Conservation (phyloP, 2,329 filamentous ascomycete genomes). For the Aspergillus sp. region DNA sequence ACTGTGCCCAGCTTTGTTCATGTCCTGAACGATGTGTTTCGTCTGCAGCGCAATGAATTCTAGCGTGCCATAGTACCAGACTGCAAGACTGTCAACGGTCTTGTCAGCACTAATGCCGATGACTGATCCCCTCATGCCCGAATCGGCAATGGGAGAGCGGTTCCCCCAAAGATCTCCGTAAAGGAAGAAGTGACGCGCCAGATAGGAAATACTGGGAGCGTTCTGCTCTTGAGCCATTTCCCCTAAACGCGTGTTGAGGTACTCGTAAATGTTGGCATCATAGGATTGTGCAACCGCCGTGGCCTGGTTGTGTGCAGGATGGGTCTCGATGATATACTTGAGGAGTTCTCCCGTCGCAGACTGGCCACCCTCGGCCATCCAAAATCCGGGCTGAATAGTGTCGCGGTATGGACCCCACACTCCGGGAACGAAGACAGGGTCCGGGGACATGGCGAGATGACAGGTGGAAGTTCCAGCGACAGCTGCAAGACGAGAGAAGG, state of each 20-base stretch:
- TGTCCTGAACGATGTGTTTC: slow-evolving; percentile 84
- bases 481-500: slow-evolving; percentile 83
- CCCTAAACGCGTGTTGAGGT: slow-evolving; percentile 77
- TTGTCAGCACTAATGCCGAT: slow-evolving; percentile 83
- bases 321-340: slow-evolving; percentile 89
- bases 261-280: slow-evolving; percentile 88
- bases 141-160: slow-evolving; percentile 83
- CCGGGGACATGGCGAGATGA: slow-evolving; percentile 88
- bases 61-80: slow-evolving; percentile 93
- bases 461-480: slow-evolving; percentile 97
- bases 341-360: slow-evolving; percentile 92
- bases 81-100: slow-evolving; percentile 73
- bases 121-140: slow-evolving; percentile 84
- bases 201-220: slow-evolving; percentile 72
- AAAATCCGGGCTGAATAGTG: slow-evolving; percentile 81
- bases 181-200: slow-evolving; percentile 94
- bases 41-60: slow-evolving; percentile 98
- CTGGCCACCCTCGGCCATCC: slow-evolving; percentile 96
- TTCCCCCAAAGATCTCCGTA: slow-evolving; percentile 98
- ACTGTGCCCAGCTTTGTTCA: slow-evolving; percentile 82
- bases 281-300: slow-evolving; percentile 69
- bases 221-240: slow-evolving; percentile 61
- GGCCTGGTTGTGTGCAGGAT: slow-evolving; percentile 79
- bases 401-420: slow-evolving; percentile 98
- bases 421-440: slow-evolving; percentile 87